Conservation (phyloP, 257 asterid species). For the Forsythia suspensa region DNA sequence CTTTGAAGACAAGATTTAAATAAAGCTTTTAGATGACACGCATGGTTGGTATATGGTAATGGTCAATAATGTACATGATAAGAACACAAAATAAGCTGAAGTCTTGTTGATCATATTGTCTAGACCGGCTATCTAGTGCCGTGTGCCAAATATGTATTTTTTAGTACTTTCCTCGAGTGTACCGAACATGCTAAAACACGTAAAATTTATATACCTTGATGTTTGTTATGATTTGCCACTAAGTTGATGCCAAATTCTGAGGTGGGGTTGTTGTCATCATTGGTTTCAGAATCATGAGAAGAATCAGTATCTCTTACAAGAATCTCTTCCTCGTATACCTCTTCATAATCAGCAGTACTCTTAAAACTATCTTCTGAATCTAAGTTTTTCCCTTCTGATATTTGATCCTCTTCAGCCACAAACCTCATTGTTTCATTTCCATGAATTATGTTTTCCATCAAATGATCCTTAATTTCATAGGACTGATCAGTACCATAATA, state of each 20-base stretch:
- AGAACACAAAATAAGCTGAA: too few species aligned
- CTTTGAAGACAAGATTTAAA: too few species aligned
- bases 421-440: constrained; percentile 6
- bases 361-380: constrained; percentile 23
- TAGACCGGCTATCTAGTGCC: too few species aligned
- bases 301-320: constrained; percentile 40
- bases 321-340: constrained; percentile 40
- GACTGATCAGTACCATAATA: constrained; percentile 17
- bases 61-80: background rate
- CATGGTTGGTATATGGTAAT: background rate
- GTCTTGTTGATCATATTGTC: too few species aligned
- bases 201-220: constrained; percentile 25
- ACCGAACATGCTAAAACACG: background rate
- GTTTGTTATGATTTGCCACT: constrained; percentile 21
- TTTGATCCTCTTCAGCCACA: constrained; percentile 12
- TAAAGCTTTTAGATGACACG: too few species aligned
- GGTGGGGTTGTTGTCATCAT: constrained; percentile 40
- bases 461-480: constrained; percentile 23
- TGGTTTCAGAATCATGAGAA: constrained; percentile 30
- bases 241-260: constrained; percentile 25
- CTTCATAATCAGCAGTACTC: constrained; percentile 28
- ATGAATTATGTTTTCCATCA: constrained; percentile 14
- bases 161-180: background rate
- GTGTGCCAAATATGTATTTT: background rate
- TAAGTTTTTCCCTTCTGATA: background rate